Evolutionary conservation across 129 eudicot species (phyloP).

Genomic region (Artemisia tridentata): DNA sequence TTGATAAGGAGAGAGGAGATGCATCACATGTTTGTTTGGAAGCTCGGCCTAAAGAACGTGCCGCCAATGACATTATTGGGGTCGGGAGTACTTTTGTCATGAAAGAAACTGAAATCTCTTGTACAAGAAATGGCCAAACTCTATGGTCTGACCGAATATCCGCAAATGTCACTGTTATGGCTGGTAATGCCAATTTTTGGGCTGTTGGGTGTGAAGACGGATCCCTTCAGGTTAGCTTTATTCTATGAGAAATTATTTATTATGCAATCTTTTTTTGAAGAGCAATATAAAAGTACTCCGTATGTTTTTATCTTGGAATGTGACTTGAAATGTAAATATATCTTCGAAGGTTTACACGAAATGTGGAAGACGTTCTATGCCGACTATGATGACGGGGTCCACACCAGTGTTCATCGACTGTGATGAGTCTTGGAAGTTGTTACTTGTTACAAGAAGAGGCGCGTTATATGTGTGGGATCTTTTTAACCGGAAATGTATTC

Average conservation of each 20-base stretch:
- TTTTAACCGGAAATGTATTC: conserved; percentile 73
- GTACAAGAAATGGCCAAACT: conserved; percentile 67
- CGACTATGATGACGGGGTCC: conserved; percentile 94
- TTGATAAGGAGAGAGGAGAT: conserved; percentile 77
- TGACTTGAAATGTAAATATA: not conserved
- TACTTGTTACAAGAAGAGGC: conserved; percentile 86
- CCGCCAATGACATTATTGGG: conserved; percentile 71
- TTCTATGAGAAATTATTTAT: not conserved
- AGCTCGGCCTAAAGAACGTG: conserved; percentile 79
- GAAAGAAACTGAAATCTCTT: conserved; percentile 85
- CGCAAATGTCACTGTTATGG: conserved; percentile 81
- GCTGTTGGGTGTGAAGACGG: conserved; percentile 99
- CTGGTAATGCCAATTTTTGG: conserved; percentile 98
- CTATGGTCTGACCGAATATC: conserved; percentile 93
- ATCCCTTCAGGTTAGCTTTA: conserved; percentile 70
- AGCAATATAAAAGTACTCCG: too few relatives aligned
- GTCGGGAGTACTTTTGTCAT: conserved; percentile 49
- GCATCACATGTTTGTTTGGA: conserved; percentile 63
- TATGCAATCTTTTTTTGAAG: too few relatives aligned
- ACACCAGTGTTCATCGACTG: conserved; percentile 93
- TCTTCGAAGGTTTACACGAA: conserved; percentile 82
- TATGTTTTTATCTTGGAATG: not conserved
- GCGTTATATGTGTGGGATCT: conserved; percentile 84
- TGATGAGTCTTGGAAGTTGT: conserved; percentile 89
- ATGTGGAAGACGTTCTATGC: conserved; percentile 95